Percentiles rank a stretch among this genome's conserved stretches.
Conservation (phyloP, 768 basidiomycete genomes). For the Lactarius quietus region DNA sequence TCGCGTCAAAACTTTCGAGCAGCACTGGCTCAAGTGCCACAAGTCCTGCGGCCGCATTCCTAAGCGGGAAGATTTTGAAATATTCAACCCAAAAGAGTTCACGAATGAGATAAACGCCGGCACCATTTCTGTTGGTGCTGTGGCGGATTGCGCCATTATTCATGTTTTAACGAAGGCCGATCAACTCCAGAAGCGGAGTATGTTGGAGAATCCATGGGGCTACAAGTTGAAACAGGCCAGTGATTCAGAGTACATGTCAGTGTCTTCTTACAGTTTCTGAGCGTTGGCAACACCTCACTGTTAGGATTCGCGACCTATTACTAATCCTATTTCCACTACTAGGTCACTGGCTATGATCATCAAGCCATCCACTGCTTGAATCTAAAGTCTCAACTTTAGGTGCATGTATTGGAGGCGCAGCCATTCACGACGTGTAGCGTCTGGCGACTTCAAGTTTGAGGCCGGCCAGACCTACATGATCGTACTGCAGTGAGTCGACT, state of each 20-base stretch:
- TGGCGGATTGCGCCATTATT: not conserved
- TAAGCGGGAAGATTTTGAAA: not conserved
- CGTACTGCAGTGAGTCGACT: too few relatives aligned
- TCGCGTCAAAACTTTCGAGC: not conserved
- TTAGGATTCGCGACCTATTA: not conserved
- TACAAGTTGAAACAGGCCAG: not conserved
- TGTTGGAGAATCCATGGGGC: not conserved
- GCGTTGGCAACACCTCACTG: too few relatives aligned
- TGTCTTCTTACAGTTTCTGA: not conserved
- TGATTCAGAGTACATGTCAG: too few relatives aligned
- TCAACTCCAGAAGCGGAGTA: not conserved
- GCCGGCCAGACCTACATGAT: too few relatives aligned
- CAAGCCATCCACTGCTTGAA: not conserved
- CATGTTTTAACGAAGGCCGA: not conserved
- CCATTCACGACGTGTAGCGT: too few relatives aligned
- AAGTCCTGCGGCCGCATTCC: not conserved
- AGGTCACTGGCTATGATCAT: not conserved
- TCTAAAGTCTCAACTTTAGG: not conserved
- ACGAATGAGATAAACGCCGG: not conserved
- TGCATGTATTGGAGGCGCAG: too few relatives aligned
- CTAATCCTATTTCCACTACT: not conserved
- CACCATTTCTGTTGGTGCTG: not conserved
- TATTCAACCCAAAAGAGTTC: slow-evolving; percentile 1
- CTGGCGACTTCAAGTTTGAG: too few relatives aligned
- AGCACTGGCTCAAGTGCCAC: not conserved